Base-by-base conservation (phyloP, 2,329 filamentous ascomycete species). In the Calycina marina region DNA sequence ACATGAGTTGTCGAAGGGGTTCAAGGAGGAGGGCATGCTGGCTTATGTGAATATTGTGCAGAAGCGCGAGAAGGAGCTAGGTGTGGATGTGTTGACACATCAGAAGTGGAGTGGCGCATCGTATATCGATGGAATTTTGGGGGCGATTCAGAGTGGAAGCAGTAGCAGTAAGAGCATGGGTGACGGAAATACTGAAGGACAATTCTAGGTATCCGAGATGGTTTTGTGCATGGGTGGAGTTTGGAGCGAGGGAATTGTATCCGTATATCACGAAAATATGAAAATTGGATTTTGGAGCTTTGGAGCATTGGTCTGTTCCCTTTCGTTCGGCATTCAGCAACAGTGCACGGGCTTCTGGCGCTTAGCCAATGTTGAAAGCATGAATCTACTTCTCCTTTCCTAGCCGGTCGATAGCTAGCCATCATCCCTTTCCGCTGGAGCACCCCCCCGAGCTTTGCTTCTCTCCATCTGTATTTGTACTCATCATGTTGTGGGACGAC, bases 21-120 rank as follows among this genome's bases (percentile, higher is more conserved):
- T 93, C 63, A 92, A 84, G 62, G 70, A 75, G 10, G 80, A 94
- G 34, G 90, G 90, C 34, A 98, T 98, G 90, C 67, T 90, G 49
- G 88, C 90, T 1, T 98, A 98, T 51, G 90, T 96, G n/a, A 81
- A 93, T 37, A 61, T 94, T 1, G 77, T 98, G 24, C 90, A 98
- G 58, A 67, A 74, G 32, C 68, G 77, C 24, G 90, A 98, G 60
- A 93, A 93, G 66, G 86, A 93, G 37, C 18, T 67, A 49, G 41
- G 58, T 55, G 20, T 54, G 41, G 38, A 63, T 56, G 48, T 67
- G 47, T 20, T 65, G 43, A 49, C 44, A 4, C 47, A 52, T 36
- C 50, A 53, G 36, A 54, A 53, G 40, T 69, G 65, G 65, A 77
- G 72, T 43, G 75, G 75, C 17, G 74, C 75, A 0, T 58, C 60